Base-by-base conservation (phyloP, 352 stramenopile species). In the Ochromonadaceae sp. region DNA sequence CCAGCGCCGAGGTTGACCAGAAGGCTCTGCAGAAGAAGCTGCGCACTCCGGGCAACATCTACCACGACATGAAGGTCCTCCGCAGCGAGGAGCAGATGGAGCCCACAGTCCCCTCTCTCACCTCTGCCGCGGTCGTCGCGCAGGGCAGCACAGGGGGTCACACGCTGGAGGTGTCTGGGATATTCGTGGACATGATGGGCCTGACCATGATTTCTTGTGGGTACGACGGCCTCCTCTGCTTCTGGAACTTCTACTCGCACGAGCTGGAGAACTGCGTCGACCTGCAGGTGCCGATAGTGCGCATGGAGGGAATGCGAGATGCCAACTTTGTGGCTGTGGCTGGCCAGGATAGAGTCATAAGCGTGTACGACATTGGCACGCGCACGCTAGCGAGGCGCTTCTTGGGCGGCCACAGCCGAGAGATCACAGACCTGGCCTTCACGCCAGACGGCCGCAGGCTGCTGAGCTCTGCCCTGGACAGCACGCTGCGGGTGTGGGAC, bases 221-320 rank as follows among this genome's bases (percentile, higher is more conserved):
- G 15, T 80, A 91, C 36, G 86, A 95, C 58, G 84, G 83, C 7
- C 78, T 76, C 43, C 66, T 95, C 17, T 88, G 89, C 66, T 93
- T 91, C 61, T 95, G 86, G 86, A 74, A 84, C 48, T 92, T 95
- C 65, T 75, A 71, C 35, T 82, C 75, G 40, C 83, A 92, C 50
- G 67, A 73, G 43, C 65, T 87, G 15, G 56, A 77, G 22, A 76
- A 68, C 31, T 73, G 81, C 53, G 70, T 95, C n/a, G 73, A 81
- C n/a, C 49, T 91, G 15, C 81, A 75, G 3, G n/a, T 34, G 4
- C 55, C 44, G 12, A 15, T 39, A 9, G 22, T 7, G 38, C 4
- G 22, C 28, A 9, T 10, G 75, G 88, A 43, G 82, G 72, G 42
- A 79, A 87, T 53, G 77, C 88, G 60, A 78, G 85, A 92, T 63